These are phyloP conservation scores for Sclerotinia borealis DNA, from an alignment of 2,329 filamentous ascomycete species.

Conservation along the genomic window DNA sequence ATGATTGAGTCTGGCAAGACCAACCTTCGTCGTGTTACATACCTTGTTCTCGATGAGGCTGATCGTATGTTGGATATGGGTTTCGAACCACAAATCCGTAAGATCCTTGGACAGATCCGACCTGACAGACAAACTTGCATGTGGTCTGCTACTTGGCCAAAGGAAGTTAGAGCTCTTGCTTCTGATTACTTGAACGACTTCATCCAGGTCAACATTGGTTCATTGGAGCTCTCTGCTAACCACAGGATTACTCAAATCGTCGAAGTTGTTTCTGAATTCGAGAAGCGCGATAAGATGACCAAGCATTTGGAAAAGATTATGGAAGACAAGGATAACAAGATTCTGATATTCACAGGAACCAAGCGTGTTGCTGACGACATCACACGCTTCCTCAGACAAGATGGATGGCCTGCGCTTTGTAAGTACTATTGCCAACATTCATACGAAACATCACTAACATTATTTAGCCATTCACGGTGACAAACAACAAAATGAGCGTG, in stretches of 20 bases:
- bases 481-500: conserved; percentile 98
- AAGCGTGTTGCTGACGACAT: conserved; percentile 98
- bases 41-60: conserved; percentile 96
- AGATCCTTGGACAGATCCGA: conserved; percentile 95
- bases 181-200: conserved; percentile 89
- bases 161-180: conserved; percentile 91
- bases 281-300: conserved; percentile 96
- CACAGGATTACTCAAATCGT: conserved; percentile 97
- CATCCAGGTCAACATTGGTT: conserved; percentile 98
- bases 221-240: conserved; percentile 92
- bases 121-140: conserved; percentile 98
- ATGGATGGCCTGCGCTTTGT: conserved; percentile 96
- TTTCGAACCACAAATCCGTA: conserved; percentile 99
- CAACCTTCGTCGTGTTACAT: conserved; percentile 95
- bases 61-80: conserved; percentile 99
- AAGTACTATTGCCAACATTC: conserved; percentile 46
- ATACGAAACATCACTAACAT: conserved; percentile 41
- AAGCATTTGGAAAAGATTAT: conserved; percentile 97
- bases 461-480: conserved; percentile 86
- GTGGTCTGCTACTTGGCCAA: conserved; percentile 99
- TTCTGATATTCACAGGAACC: conserved; percentile 86
- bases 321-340: conserved; percentile 93
- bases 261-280: conserved; percentile 90
- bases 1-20: conserved; percentile 98
- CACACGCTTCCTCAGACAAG: conserved; percentile 92